These are phyloP conservation scores for Penicillium frequentans DNA, from an alignment of 2,329 filamentous ascomycete genomes.

Conservation along the genomic window DNA sequence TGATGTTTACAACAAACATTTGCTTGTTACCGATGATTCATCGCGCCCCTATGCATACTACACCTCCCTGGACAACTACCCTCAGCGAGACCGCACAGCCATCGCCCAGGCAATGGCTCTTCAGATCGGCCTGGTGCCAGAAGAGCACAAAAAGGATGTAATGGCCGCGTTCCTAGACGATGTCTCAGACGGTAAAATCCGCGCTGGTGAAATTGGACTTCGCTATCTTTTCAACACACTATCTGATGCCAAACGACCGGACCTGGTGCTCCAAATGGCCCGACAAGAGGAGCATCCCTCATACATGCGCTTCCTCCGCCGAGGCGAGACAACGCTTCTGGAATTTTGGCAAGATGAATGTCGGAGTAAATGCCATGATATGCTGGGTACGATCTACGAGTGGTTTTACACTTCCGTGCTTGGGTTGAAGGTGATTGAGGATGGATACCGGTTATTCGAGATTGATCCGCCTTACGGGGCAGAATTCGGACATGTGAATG, in stretches of 20 bases:
- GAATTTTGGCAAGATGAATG: slow-evolving; percentile 80
- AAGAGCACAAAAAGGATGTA: slow-evolving; percentile 13
- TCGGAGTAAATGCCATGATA: slow-evolving; percentile 66
- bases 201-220: slow-evolving; percentile 24
- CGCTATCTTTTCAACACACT: slow-evolving; percentile 24
- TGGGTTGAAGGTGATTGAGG: slow-evolving; percentile 37
- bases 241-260: slow-evolving; percentile 19
- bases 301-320: slow-evolving; percentile 50
- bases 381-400: slow-evolving; percentile 51
- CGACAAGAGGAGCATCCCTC: slow-evolving; percentile 50
- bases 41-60: slow-evolving; percentile 19
- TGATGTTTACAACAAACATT: slow-evolving; percentile 19
- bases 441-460: slow-evolving; percentile 44
- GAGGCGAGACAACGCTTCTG: slow-evolving; percentile 67
- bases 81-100: slow-evolving; percentile 16
- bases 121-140: slow-evolving; percentile 21
- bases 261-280: slow-evolving; percentile 36
- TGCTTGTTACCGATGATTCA: slow-evolving; percentile 18
- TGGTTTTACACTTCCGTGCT: slow-evolving; percentile 49
- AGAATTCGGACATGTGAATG: slow-evolving; percentile 38
- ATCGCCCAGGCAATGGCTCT: slow-evolving; percentile 24
- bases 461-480: slow-evolving; percentile 41
- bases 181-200: slow-evolving; percentile 16
- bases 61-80: slow-evolving; percentile 23
- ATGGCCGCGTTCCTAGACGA: slow-evolving; percentile 22